Base-by-base conservation (phyloP, 176 grass and related monocot genomes). In the Bonia amplexicaulis region DNA sequence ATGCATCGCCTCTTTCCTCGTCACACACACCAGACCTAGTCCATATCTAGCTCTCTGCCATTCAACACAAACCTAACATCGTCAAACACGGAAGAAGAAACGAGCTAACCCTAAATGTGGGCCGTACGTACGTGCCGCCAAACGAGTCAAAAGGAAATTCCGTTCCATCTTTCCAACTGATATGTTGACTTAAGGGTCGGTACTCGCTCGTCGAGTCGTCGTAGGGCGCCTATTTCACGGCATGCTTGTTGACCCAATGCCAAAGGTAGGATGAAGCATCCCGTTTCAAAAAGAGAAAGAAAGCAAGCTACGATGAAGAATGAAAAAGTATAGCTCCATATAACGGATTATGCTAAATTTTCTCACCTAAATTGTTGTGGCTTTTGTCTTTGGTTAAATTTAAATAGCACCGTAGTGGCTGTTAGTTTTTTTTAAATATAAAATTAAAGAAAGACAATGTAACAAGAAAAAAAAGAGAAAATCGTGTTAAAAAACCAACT, bases 391-490 rank as follows among this genome's bases (percentile, higher is more conserved):
- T 31, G 2, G 31, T 2, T 31, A 3, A 3, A 31, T 31, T 2
- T 31, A 3, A 3, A 31, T 31, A 2, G 31, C 2, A 31, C 0
- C 2, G 31, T 31, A 31, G 31, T 0, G 0, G 2, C 2, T 31
- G 3, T 31, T 31, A 31, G 31, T 0, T 31, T 31, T 31, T 31
- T 31, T 31, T 0, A 31, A 31, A 3, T 31, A 3, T 31, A 31
- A 31, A 0, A 31, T 31, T 31, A 31, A 31, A 31, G 2, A 31
- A 31, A 31, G 31, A 31, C 3, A 31, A 31, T 31, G 31, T 31
- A 31, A 31, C n/a, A n/a, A 31, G 31, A 31, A 31, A 31, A 31
- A 31, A 31, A 0, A 31, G 31, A 31, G 3, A 31, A 31, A 31
- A 31, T 31, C 2, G 2, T 31, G 31, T 31, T 31, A 31, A 31